phyloP scores from a whole-genome alignment of 257 asterid genomes.

The Solanum neorickii region DNA sequence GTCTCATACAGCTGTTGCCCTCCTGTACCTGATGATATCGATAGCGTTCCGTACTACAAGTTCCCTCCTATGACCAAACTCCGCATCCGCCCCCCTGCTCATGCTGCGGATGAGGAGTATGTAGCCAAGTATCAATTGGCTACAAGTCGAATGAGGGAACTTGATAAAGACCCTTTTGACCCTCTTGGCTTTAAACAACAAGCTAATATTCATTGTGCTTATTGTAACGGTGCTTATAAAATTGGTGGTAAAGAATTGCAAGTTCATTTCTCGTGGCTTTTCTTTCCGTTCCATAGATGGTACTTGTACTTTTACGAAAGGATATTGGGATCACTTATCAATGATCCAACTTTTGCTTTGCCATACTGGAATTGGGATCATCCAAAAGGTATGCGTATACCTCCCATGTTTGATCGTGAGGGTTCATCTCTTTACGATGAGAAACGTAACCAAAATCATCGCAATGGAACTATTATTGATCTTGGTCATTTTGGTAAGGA shows the following conservation, averaged over 20 bases:
- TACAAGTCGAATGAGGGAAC: neutral
- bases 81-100: neutral
- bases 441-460: slow-evolving; percentile 2
- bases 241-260: slow-evolving; percentile 8
- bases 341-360: slow-evolving; percentile 9
- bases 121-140: neutral
- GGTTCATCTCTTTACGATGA: neutral
- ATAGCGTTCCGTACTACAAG: neutral
- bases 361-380: slow-evolving; percentile 22
- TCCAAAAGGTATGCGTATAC: slow-evolving; percentile 13
- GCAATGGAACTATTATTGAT: neutral
- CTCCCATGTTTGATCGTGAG: slow-evolving; percentile 1
- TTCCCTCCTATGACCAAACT: neutral
- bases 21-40: neutral
- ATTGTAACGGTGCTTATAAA: slow-evolving; percentile 16
- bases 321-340: slow-evolving; percentile 13
- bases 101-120: neutral
- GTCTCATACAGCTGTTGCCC: neutral
- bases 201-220: slow-evolving; percentile 28
- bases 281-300: slow-evolving; percentile 24
- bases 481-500: neutral
- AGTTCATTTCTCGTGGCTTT: slow-evolving; percentile 18
- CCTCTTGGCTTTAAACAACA: slow-evolving; percentile 16
- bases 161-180: neutral
- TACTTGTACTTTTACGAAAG: slow-evolving; percentile 20